Conservation (phyloP, 140 eudicot species). For the Ambrosia hybrid region DNA sequence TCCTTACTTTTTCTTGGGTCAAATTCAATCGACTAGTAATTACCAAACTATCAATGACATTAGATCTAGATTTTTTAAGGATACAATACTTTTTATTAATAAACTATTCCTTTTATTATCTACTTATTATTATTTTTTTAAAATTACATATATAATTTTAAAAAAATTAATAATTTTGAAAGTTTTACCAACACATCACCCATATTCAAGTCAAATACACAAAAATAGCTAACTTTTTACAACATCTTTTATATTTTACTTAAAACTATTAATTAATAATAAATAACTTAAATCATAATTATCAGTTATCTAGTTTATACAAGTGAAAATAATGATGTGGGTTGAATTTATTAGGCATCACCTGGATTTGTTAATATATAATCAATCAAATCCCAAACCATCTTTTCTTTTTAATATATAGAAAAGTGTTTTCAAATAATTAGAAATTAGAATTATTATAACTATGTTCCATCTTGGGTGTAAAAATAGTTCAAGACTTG, state of each 20-base stretch:
- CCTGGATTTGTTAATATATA: slow-evolving; percentile 17
- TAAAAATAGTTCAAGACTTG: slow-evolving; percentile 25
- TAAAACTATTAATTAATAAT: neutral
- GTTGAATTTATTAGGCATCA: slow-evolving; percentile 28
- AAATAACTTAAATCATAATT: neutral
- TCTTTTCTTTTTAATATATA: slow-evolving; percentile 24
- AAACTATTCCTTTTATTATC: too few species aligned
- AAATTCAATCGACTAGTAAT: slow-evolving; percentile 17
- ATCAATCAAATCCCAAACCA: slow-evolving; percentile 31
- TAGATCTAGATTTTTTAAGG: neutral
- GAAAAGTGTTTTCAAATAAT: slow-evolving; percentile 18
- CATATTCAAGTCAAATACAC: too few species aligned
- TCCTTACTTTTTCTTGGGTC: slow-evolving; percentile 27
- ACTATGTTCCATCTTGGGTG: slow-evolving; percentile 26
- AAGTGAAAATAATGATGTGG: slow-evolving; percentile 26
- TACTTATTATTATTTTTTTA: neutral
- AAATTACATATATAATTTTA: too few species aligned
- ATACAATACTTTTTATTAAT: neutral
- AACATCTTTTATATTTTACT: neutral
- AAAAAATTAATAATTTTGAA: too few species aligned
- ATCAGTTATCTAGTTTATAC: neutral
- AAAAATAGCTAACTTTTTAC: too few species aligned
- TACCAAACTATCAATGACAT: slow-evolving; percentile 1
- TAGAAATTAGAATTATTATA: slow-evolving; percentile 12
- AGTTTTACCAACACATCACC: too few species aligned